Base-by-base conservation (phyloP, 2,329 filamentous ascomycete species). In the Bertia moriformis region DNA sequence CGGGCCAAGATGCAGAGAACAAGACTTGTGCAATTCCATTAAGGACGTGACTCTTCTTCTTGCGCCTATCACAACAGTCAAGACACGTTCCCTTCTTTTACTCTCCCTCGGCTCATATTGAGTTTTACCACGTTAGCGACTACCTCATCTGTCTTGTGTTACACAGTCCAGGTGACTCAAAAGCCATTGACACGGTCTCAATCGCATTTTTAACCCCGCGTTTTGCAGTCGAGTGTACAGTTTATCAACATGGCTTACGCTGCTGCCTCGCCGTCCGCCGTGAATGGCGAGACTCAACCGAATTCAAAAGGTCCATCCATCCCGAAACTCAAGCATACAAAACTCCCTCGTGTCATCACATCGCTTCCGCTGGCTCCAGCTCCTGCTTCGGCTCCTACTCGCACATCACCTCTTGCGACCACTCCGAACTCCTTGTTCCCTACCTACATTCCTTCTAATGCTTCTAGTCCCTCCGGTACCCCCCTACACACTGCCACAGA, bases 81-180 rank as follows among this genome's bases (percentile, higher is more conserved):
- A 12, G 10, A 12, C 15, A 17, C 32, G 10, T 35, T 35, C 15
- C 15, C 15, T 35, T 35, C 15, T 35, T 10, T 27, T 27, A 10
- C n/a, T 27, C 22, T 27, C n/a, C 7, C 22, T 27, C 10, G 32
- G 32, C 32, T 35, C 32, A 15, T 10, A 35, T 35, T 17, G 32
- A 7, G 7, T 35, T 35, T 15, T 17, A 35, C 7, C 10, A 13
- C 32, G 10, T 35, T 35, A 15, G 15, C 15, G 17, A 17, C 32
- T 35, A 15, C 32, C 32, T 17, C 10, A 35, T 35, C 17, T 15
- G 32, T 17, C 15, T 7, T 35, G 7, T 35, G 15, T 27, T n/a
- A n/a, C 10, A 35, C 10, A 35, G 32, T 35, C 32, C 32, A 35
- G 32, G 32, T 35, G 32, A 35, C 32, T 35, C 32, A 10, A 18